Percentiles rank a stretch among this genome's conserved stretches.
These are phyloP conservation scores for Eremochloa ophiuroides DNA, from an alignment of 176 grass and related monocot species.

Conservation along the genomic window DNA sequence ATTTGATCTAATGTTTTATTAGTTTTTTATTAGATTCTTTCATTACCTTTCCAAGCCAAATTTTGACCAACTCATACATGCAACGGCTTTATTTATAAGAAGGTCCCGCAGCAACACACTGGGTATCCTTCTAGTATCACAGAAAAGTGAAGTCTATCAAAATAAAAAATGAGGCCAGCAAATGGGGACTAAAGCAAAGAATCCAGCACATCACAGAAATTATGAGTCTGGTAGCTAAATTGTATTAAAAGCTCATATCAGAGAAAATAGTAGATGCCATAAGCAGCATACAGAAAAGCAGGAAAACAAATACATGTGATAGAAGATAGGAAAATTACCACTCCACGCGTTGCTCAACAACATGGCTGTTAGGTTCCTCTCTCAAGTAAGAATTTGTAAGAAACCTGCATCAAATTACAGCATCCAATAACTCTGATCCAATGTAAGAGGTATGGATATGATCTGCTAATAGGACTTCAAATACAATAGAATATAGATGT, in stretches of 20 bases:
- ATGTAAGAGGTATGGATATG: neutral
- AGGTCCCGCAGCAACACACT: neutral
- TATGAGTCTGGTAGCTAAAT: neutral
- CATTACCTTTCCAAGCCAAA: neutral
- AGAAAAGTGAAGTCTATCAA: neutral
- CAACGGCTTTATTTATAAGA: neutral
- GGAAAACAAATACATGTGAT: neutral
- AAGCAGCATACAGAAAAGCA: neutral
- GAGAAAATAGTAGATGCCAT: neutral
- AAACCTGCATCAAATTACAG: neutral
- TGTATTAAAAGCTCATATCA: neutral
- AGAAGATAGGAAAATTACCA: slow-evolving; percentile 56
- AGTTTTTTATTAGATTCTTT: neutral
- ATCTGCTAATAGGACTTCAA: neutral
- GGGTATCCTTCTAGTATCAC: neutral
- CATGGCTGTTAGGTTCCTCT: slow-evolving; percentile 95
- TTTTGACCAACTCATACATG: neutral
- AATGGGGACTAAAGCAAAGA: neutral
- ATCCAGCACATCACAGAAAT: neutral
- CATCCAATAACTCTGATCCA: neutral
- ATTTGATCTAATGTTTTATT: neutral
- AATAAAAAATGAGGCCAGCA: neutral
- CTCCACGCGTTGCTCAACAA: slow-evolving; percentile 92
- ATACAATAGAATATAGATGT: neutral
- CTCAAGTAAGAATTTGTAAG: slow-evolving; percentile 83